Conservation (phyloP, 345 rosid species). For the Mercurialis annua region DNA sequence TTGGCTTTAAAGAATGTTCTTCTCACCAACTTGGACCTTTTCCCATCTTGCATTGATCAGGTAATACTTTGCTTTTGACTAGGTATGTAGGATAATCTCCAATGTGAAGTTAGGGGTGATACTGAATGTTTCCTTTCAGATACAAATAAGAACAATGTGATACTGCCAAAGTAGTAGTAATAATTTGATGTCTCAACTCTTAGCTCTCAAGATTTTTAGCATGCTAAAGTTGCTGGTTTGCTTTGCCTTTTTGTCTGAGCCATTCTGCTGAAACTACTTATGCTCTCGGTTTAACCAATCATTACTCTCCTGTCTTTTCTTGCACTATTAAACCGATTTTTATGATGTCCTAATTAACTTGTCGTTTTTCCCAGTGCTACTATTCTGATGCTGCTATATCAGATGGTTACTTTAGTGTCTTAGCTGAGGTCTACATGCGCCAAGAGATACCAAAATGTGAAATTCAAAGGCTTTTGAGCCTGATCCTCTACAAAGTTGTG, state of each 20-base stretch:
- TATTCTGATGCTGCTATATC: constrained; percentile 93
- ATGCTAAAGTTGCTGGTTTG: not conserved
- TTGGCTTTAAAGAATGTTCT: constrained; percentile 95
- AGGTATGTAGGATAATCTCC: constrained; percentile 4
- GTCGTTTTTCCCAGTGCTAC: constrained; percentile 65
- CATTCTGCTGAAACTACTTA: not conserved
- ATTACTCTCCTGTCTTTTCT: constrained; percentile 7
- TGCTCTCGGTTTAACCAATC: not conserved
- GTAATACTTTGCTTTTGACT: constrained; percentile 38
- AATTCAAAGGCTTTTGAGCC: constrained; percentile 89
- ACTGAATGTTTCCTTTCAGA: not conserved
- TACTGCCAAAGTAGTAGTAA: not conserved
- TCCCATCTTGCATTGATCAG: constrained; percentile 99
- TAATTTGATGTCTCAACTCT: constrained; percentile 5
- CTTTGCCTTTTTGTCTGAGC: not conserved
- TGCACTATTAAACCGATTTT: not conserved
- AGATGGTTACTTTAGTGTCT: constrained; percentile 95
- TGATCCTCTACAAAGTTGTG: constrained; percentile 95
- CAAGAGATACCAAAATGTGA: constrained; percentile 97
- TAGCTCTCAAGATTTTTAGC: not conserved
- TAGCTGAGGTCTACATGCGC: constrained; percentile 99
- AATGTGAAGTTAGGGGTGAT: constrained; percentile 7
- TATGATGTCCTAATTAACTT: not conserved
- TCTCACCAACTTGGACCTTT: constrained; percentile 90
- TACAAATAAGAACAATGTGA: not conserved